Conservation (phyloP, 2,329 filamentous ascomycete genomes). For the Colletotrichum spinosum region DNA sequence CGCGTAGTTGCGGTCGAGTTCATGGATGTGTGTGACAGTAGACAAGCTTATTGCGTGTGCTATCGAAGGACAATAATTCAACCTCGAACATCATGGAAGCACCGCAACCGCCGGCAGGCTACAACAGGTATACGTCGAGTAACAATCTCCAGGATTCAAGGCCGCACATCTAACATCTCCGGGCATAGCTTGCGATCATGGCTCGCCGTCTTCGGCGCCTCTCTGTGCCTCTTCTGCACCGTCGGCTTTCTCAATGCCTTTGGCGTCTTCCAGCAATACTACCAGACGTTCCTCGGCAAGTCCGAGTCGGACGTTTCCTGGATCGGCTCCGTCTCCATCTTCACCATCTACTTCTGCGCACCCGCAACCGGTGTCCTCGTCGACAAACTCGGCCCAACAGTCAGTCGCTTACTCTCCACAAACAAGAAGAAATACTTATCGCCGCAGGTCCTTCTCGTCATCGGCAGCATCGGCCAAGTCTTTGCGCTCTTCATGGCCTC, state of each 20-base stretch:
- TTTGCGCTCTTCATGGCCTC: constrained; percentile 32
- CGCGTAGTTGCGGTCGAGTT: no score
- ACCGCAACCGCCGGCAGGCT: constrained; percentile 10
- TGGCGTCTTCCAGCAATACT: constrained; percentile 64
- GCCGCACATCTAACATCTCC: not conserved
- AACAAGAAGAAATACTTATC: constrained; percentile 43
- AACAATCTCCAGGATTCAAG: not conserved
- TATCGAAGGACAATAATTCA: not conserved
- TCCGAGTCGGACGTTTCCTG: constrained; percentile 48
- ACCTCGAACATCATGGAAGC: not conserved
- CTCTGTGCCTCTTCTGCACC: constrained; percentile 39
- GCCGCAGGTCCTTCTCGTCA: constrained; percentile 56
- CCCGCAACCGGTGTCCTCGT: constrained; percentile 49
- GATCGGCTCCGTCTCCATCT: constrained; percentile 60
- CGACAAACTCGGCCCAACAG: constrained; percentile 50
- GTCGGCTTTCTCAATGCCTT: constrained; percentile 47
- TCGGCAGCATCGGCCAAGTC: constrained; percentile 54
- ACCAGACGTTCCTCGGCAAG: constrained; percentile 47
- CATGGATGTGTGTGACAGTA: not conserved
- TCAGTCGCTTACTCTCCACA: constrained; percentile 48
- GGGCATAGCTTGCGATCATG: constrained; percentile 35
- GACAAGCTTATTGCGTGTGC: rapidly evolving
- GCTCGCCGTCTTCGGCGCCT: constrained; percentile 40
- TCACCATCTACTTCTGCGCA: constrained; percentile 52
- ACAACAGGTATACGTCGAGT: constrained; percentile 13